Evolutionary conservation across 1,139 yeast species (phyloP), one percentile per base, ranked within the genome.

Genomic region (Yamadazyma membranifaciens): DNA sequence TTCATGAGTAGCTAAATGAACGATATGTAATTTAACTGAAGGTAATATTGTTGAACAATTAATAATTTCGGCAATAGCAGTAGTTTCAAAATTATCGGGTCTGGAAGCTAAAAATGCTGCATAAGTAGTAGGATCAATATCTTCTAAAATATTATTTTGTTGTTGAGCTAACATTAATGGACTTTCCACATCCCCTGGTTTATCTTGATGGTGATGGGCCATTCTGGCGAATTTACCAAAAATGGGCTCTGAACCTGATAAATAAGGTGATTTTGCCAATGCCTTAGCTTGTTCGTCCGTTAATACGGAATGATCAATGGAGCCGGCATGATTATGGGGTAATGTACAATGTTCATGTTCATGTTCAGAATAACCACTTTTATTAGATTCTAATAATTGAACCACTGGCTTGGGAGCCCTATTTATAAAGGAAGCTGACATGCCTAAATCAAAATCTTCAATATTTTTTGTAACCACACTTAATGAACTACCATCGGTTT

Each of bases 51-150:
- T 67, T 30, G 88, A 79, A 46, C 88, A 80, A 36, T 73, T 63
- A 47, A 88, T 78, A 47, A 91, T 77, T 43, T 82, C 80, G 9
- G 78, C 70, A 47, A 91, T 83, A 6, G 97, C 97, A 26, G 84
- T 81, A 29, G 87, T 81, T 60, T 91, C 98, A 57, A 87, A 87
- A 28, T 78, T 69, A 58, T 89, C 96, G 0, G 98, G 98, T 52
- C 97, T 73, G 7, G 96, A 87, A 1, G 86, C 82, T 46, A 91
- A 67, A 57, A 85, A 91, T 1, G 94, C 74, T 1, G 80, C 69
- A 62, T 89, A 89, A 13, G 80, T 63, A 1, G 80, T 78, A n/a
- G 92, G 83, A 52, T 82, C 84, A 37, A 78, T 70, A 39, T 68
- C 59, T 3, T 65, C 65, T 45, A 79, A 65, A 14, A 60, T 57